A percentile compares a stretch with the other conserved stretches of the same genome.
phyloP scores from a whole-genome alignment of 2,329 filamentous ascomycete genomes.

The Epichloe amarillans region DNA sequence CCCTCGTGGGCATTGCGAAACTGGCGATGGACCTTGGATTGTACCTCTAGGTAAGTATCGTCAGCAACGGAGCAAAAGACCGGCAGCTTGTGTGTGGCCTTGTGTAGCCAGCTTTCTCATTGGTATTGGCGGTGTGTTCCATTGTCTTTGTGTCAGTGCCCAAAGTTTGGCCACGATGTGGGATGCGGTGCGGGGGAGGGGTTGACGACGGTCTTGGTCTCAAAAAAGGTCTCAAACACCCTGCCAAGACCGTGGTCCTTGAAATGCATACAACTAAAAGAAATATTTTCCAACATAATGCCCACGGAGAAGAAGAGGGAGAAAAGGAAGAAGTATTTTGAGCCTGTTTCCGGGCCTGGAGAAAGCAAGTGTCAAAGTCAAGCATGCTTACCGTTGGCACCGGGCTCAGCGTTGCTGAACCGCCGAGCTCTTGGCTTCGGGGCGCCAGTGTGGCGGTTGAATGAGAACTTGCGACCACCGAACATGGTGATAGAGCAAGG shows the following conservation, averaged over 20 bases:
- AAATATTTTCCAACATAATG: neutral
- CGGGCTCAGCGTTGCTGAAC: constrained; percentile 47
- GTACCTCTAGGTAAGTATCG: constrained; percentile 45
- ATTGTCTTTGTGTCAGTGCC: neutral
- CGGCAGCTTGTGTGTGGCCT: neutral
- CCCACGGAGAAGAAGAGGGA: neutral
- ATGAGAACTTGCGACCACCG: constrained; percentile 49
- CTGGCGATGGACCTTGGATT: constrained; percentile 74
- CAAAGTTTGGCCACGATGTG: neutral
- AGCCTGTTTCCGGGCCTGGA: neutral
- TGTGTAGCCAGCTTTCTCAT: neutral
- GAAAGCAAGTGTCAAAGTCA: neutral
- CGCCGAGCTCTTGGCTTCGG: constrained; percentile 40
- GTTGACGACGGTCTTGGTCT: neutral
- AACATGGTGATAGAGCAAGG: constrained; percentile 28
- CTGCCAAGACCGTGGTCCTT: neutral
- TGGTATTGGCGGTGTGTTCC: neutral
- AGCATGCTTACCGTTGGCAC: constrained; percentile 35
- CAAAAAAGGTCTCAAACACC: neutral
- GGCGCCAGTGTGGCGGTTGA: constrained; percentile 51
- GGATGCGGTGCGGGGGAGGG: neutral
- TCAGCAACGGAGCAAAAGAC: constrained; percentile 6
- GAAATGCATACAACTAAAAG: neutral
- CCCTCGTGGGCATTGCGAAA: constrained; percentile 86
- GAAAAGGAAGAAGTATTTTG: neutral